Conservation (phyloP, 176 grass and related monocot species). For the Bonia amplexicaulis region DNA sequence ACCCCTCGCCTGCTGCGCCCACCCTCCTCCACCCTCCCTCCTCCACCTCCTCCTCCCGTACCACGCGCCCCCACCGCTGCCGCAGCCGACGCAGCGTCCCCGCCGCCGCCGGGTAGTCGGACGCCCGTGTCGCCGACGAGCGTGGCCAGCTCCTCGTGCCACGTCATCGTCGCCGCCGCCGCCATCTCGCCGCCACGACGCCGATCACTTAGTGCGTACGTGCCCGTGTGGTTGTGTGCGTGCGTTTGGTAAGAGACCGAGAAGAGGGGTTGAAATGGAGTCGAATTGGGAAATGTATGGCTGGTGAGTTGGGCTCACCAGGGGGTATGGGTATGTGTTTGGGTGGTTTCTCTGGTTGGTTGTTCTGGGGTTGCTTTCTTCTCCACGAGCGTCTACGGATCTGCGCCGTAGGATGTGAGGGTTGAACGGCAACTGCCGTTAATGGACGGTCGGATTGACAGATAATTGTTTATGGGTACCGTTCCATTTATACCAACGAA, state of each 20-base stretch:
- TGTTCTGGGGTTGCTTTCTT: constrained; percentile 33
- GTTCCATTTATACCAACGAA: background rate
- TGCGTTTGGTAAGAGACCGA: background rate
- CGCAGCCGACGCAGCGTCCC: background rate
- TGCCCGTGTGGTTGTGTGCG: background rate
- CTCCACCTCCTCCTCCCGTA: constrained; percentile 43
- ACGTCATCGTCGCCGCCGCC: constrained; percentile 65
- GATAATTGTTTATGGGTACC: background rate
- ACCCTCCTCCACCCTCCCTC: constrained; percentile 51
- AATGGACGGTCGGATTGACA: background rate
- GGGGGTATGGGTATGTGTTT: background rate
- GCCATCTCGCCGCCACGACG: constrained; percentile 45
- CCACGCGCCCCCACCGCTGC: constrained; percentile 22
- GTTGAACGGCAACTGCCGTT: background rate
- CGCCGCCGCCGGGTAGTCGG: constrained; percentile 19
- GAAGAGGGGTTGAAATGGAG: constrained; percentile 22
- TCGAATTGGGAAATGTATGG: background rate
- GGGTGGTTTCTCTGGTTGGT: constrained; percentile 7
- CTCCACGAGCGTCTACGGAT: background rate
- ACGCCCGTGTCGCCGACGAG: constrained; percentile 46
- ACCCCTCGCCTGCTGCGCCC: constrained; percentile 82
- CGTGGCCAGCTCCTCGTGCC: constrained; percentile 75
- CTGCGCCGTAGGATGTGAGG: no score
- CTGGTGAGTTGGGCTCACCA: background rate
- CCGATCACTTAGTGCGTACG: constrained; percentile 16